Evolutionary conservation across 2,329 filamentous ascomycete genomes (phyloP), one percentile per base, ranked within the genome.

Genomic region (Diaporthe aspalathi): DNA sequence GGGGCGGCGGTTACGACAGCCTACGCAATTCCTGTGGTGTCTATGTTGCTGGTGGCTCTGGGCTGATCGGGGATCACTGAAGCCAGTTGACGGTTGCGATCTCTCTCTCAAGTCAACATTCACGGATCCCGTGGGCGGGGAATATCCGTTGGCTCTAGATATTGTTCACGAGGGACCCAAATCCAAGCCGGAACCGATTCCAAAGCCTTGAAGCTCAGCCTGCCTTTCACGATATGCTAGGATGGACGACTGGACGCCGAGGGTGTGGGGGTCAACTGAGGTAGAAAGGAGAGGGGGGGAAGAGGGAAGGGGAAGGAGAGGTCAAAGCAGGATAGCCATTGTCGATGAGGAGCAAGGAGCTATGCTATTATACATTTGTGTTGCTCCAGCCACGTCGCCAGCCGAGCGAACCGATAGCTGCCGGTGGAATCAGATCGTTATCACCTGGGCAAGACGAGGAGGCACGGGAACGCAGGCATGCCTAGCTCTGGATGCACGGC

Each of bases 361-460:
- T 40, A 43, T 43, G 65, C 22, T 67, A 71, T 67, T 69, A 72
- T 72, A 67, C 50, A 38, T 43, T 20, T 49, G 43, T 22, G 32
- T 54, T 53, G 49, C 68, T 35, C 27, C 43, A 67, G 52, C 65
- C 68, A 53, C 57, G 43, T 66, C 38, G 71, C 40, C 68, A 68
- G 71, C 71, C 71, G 70, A 50, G 29, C 24, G 68, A 68, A 62
- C 67, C 67, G 70, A 60, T 53, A 38, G 69, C 24, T 65, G 60
- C 69, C 68, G 71, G 68, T 66, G 29, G 68, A 66, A 70, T 72
- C 70, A 66, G 35, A 43, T 66, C 67, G 53, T 68, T 68, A 68
- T 68, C 67, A 68, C 53, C 53, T 68, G 66, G 52, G 66, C 66
- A 60, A 22, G 67, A 29, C 12, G 66, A 47, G 49, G 35, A 54